Base-by-base conservation (phyloP, 768 basidiomycete genomes). In the Inosperma sp. region DNA sequence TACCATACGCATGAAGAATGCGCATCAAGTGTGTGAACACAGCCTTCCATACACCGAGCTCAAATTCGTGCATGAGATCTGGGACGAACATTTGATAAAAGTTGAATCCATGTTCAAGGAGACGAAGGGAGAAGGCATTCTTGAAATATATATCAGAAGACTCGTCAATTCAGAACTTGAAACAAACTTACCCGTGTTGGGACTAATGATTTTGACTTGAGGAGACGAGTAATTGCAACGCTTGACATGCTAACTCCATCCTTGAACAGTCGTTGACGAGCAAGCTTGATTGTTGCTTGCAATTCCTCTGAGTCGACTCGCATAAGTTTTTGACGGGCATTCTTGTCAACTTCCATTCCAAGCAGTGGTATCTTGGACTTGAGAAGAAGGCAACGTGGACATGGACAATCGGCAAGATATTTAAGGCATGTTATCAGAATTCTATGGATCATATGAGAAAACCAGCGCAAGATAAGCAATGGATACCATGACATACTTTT, bases 1-100 rank as follows among this genome's bases (percentile, higher is more conserved):
- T 40, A 12, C 54, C 57, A 16, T 54, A 27, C 8, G 55, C 53
- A 40, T 62, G 44, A 1, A 68, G 39, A 12, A 70, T 58, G 1
- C 66, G 60, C 13, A 70, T 40, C 0, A 70, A 49, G 36, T 70
- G 70, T 0, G 44, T 62, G 36, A 70, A 63, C 0, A 65, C 23
- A 0, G 59, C 52, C 44, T 70, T 71, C 65, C 63, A 67, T 7
- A 64, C 63, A 13, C 68, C 68, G 7, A 70, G 51, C 42, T 71
- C 69, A 46, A 70, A 58, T 48, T 72, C 66, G 34, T 72, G 70
- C 30, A 71, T 25, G 7, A 71, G 49, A 46, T 70, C 69, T 0
- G 63, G 56, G 0, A 64, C 58, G 14, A 68, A 59, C 52, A 67
- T 60, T 5, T 42, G 5, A 46, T 54, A 67, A 25, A 64, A 49